A percentile compares a stretch with the other conserved stretches of the same genome.
phyloP scores from a whole-genome alignment of 2,329 filamentous ascomycete genomes.

The Fusarium kyushuense region DNA sequence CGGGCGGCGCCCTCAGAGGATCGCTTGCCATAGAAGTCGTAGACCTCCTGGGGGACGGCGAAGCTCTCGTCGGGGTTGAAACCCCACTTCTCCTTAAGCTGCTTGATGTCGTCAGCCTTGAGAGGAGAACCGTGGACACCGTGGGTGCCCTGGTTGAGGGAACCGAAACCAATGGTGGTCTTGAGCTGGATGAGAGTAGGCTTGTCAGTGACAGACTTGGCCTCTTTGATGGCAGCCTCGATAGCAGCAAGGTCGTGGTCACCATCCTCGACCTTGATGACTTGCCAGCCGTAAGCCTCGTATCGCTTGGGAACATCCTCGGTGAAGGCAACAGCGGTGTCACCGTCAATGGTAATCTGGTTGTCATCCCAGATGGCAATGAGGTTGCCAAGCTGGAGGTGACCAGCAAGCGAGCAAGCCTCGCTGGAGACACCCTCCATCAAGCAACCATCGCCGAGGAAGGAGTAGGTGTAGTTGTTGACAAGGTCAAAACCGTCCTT shows the following conservation, averaged over 20 bases:
- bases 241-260: slow-evolving; percentile 89
- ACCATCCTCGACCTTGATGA: slow-evolving; percentile 84
- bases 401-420: slow-evolving; percentile 91
- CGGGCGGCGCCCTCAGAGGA: slow-evolving; percentile 85
- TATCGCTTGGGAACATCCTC: slow-evolving; percentile 96
- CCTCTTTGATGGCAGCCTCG: slow-evolving; percentile 87
- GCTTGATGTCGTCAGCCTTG: slow-evolving; percentile 92
- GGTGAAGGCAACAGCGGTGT: slow-evolving; percentile 96
- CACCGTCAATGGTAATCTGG: slow-evolving; percentile 94
- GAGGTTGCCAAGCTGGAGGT: slow-evolving; percentile 97
- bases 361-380: slow-evolving; percentile 99
- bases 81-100: slow-evolving; percentile 94
- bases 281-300: slow-evolving; percentile 97
- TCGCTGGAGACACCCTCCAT: slow-evolving; percentile 98
- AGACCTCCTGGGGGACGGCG: slow-evolving; percentile 92
- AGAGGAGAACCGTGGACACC: slow-evolving; percentile 96
- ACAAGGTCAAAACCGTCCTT: slow-evolving; percentile 91
- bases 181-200: slow-evolving; percentile 95
- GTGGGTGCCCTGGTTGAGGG: slow-evolving; percentile 90
- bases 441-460: slow-evolving; percentile 98
- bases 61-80: slow-evolving; percentile 96
- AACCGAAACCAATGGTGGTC: slow-evolving; percentile 97
- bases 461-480: slow-evolving; percentile 97
- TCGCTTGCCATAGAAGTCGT: slow-evolving; percentile 89
- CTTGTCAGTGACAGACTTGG: slow-evolving; percentile 92